Percentiles rank a stretch among this genome's conserved stretches.
Conservation (phyloP, 2,329 filamentous ascomycete species). For the Cercospora berteroae region DNA sequence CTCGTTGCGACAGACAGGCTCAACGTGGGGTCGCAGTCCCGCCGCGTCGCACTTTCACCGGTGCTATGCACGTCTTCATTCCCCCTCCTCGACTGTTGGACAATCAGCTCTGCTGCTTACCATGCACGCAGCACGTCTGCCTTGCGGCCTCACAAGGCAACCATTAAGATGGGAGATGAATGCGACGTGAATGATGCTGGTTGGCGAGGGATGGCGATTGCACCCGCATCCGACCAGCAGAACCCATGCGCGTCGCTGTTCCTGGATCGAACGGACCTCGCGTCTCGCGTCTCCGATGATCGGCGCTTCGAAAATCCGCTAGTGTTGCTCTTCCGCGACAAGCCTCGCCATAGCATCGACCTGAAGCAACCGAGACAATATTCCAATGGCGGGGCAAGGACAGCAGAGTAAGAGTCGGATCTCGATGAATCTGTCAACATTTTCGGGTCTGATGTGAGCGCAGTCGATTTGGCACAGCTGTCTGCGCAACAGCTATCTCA, state of each 20-base stretch:
- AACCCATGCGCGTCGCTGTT: not conserved
- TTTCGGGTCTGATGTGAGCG: constrained; percentile 12
- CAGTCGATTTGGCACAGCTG: constrained; percentile 72
- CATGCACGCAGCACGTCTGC: not conserved
- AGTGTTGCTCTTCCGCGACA: not conserved
- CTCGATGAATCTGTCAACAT: not conserved
- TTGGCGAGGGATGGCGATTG: not conserved
- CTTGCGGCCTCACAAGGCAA: not conserved
- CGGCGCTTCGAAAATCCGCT: constrained; percentile 1
- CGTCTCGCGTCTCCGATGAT: constrained; percentile 4
- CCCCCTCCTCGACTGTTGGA: not conserved
- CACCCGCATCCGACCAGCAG: not conserved
- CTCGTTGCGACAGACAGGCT: not conserved
- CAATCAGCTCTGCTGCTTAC: not conserved
- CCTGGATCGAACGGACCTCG: not conserved
- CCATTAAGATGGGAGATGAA: not conserved
- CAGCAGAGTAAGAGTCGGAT: constrained; percentile 29
- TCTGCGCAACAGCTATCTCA: constrained; percentile 80
- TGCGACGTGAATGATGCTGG: not conserved
- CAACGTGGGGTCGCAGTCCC: not conserved
- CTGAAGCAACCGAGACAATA: not conserved
- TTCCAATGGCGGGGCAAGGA: constrained; percentile 21
- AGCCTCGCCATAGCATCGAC: not conserved
- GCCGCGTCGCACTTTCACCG: not conserved
- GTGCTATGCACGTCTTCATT: not conserved